phyloP scores from a whole-genome alignment of 768 basidiomycete genomes.

The Mycena rebaudengoi region DNA sequence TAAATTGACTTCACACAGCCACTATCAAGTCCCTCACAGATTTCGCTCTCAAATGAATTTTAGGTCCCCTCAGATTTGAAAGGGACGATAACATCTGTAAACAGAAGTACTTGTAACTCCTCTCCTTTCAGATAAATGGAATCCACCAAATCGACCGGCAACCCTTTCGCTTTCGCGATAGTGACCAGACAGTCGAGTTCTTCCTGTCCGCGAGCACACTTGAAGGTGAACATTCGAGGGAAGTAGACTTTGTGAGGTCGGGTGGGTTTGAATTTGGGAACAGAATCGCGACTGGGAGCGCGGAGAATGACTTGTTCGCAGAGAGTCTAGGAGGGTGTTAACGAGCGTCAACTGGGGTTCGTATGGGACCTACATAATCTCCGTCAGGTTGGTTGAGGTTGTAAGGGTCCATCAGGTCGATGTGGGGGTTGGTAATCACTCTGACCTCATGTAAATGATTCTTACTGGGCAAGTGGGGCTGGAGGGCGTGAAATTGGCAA shows the following conservation, averaged over 20 bases:
- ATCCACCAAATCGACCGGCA: constrained; percentile 18
- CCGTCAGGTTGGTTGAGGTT: constrained; percentile 17
- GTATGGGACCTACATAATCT: constrained; percentile 12
- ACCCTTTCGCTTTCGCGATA: constrained; percentile 10
- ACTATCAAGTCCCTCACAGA: no score
- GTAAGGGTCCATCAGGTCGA: constrained; percentile 19
- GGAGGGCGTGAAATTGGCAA: not conserved
- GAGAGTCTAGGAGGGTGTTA: constrained; percentile 12
- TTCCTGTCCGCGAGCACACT: constrained; percentile 17
- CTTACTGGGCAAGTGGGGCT: constrained; percentile 17
- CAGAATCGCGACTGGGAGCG: constrained; percentile 14
- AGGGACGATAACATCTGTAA: no score
- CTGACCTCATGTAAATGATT: constrained; percentile 18
- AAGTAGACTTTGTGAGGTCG: constrained; percentile 16
- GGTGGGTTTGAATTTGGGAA: constrained; percentile 18
- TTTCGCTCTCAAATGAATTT: no score
- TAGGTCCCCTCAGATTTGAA: no score
- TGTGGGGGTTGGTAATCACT: constrained; percentile 19
- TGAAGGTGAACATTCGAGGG: constrained; percentile 22
- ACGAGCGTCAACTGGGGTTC: not conserved
- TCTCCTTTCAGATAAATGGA: constrained; percentile 20
- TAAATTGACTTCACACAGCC: no score
- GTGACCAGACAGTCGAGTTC: constrained; percentile 11
- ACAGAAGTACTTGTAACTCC: no score
- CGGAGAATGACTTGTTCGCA: constrained; percentile 23